Evolutionary conservation across 768 basidiomycete species (phyloP).

Genomic region (Tricholoma bakamatsutake): DNA sequence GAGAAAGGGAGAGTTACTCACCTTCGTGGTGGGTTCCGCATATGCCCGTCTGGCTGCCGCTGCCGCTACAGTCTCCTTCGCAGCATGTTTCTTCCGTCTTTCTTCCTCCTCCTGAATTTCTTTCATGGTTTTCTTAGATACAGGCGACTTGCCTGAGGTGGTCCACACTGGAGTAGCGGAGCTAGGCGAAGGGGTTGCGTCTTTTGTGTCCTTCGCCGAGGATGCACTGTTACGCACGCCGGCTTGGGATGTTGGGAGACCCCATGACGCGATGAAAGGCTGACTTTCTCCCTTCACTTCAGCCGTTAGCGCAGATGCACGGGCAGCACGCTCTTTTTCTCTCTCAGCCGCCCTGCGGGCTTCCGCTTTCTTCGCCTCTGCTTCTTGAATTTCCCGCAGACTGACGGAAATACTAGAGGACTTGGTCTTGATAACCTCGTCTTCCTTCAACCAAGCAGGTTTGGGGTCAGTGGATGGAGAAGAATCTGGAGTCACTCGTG

Average conservation of each 20-base stretch:
- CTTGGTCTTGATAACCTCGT: slow-evolving; percentile 57
- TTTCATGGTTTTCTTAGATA: slow-evolving; percentile 89
- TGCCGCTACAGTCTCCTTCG: slow-evolving; percentile 54
- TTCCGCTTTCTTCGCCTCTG: slow-evolving; percentile 78
- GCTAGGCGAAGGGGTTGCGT: slow-evolving; percentile 24
- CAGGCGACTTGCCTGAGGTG: slow-evolving; percentile 44
- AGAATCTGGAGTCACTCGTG: slow-evolving; percentile 14
- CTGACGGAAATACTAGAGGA: slow-evolving; percentile 45
- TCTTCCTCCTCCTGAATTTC: slow-evolving; percentile 99
- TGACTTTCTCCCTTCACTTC: slow-evolving; percentile 50
- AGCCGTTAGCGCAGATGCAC: slow-evolving; percentile 32
- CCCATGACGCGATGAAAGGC: slow-evolving; percentile 73
- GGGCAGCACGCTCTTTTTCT: slow-evolving; percentile 59
- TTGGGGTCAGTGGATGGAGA: slow-evolving; percentile 31
- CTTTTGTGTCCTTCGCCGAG: slow-evolving; percentile 47
- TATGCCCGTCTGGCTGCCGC: slow-evolving; percentile 64
- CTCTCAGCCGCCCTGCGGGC: slow-evolving; percentile 69
- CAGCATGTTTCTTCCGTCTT: slow-evolving; percentile 61
- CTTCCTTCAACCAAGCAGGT: slow-evolving; percentile 63
- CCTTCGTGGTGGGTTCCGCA: slow-evolving; percentile 76
- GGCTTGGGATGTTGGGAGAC: slow-evolving; percentile 77
- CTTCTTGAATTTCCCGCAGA: slow-evolving; percentile 92
- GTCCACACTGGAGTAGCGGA: slow-evolving; percentile 65
- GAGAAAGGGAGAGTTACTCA: slow-evolving; percentile 20
- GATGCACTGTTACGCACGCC: slow-evolving; percentile 40